Conservation (phyloP, 1,284 basidiomycete species). For the Marasmius sp. region DNA sequence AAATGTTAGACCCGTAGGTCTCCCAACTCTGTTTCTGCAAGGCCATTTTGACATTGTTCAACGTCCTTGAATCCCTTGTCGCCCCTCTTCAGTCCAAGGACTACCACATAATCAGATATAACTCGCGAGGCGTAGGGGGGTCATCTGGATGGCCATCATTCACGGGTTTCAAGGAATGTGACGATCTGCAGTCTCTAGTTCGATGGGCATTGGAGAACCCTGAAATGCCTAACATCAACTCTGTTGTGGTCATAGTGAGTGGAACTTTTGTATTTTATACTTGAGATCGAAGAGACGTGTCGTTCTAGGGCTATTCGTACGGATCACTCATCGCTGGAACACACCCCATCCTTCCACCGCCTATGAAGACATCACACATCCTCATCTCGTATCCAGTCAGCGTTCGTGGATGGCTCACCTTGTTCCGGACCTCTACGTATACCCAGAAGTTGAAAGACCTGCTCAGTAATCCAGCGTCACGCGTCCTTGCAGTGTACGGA, state of each 20-base stretch:
- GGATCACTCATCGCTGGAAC: constrained; percentile 72
- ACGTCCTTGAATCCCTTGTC: constrained; percentile 36
- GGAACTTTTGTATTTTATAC: neutral
- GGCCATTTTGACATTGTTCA: constrained; percentile 17
- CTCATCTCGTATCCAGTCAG: constrained; percentile 78
- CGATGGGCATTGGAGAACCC: constrained; percentile 45
- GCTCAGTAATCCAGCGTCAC: constrained; percentile 39
- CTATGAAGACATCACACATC: constrained; percentile 60
- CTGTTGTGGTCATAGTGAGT: constrained; percentile 56
- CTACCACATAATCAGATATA: constrained; percentile 68
- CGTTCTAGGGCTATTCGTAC: constrained; percentile 73
- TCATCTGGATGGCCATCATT: constrained; percentile 72
- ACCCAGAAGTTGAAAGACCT: constrained; percentile 48
- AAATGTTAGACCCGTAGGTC: constrained; percentile 71
- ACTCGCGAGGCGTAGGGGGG: constrained; percentile 72
- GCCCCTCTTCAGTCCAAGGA: constrained; percentile 39
- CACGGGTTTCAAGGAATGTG: constrained; percentile 64
- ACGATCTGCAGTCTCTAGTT: constrained; percentile 65
- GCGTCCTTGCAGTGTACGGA: constrained; percentile 67
- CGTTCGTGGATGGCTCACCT: constrained; percentile 64
- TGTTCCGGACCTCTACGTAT: constrained; percentile 62
- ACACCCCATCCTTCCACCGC: constrained; percentile 47
- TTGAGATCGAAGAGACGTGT: constrained; percentile 9
- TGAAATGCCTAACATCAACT: constrained; percentile 40
- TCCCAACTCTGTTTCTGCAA: constrained; percentile 8